Evolutionary conservation across 78 protist species (phyloP), one percentile per base, ranked within the genome.

Genomic region (Mantamonas sphyraenae): DNA sequence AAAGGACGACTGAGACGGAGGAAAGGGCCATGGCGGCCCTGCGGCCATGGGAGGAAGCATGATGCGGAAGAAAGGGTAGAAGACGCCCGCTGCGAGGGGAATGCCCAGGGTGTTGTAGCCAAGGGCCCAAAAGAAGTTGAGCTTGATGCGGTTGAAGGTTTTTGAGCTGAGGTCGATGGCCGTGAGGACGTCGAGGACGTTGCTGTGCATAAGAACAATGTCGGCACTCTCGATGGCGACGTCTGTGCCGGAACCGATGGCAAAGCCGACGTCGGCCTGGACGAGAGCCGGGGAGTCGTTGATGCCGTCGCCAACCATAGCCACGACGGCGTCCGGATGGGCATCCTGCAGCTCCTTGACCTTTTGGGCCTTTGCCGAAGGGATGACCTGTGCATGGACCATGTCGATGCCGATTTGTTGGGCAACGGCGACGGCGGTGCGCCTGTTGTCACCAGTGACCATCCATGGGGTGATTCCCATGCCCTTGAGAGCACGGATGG

Each of bases 231-330:
- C 96, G 26, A 91, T 67, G 16, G 96, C 93, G 35, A 88, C 77
- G 47, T 88, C 93, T 0, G 90, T 79, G 33, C 96, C 96, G 0
- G 88, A 68, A 10, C 96, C 96, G 58, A 91, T 65, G 8, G 96
- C 96, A 38, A 91, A 73, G 47, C 96, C 96, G 16, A 89, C 58
- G 35, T 91, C 93, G 8, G 94, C 91, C 45, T 81, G 81, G 3
- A 87, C 89, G 0, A 88, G 75, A 0, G 94, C 91, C 3, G 90
- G 90, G 14, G 86, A 28, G 56, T 95, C 98, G 81, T 95, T 95
- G 70, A 92, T 81, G 43, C 98, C 98, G 56, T 95, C 98, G 47
- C 98, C 97, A 28, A 91, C 82, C 84, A 94, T 82, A 38, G 90
- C 93, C 43, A 94, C 96, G 20, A 62, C 37, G 31, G 69, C 24